Conservation (phyloP, 306 rosid genomes). For the Citrullus amarus region DNA sequence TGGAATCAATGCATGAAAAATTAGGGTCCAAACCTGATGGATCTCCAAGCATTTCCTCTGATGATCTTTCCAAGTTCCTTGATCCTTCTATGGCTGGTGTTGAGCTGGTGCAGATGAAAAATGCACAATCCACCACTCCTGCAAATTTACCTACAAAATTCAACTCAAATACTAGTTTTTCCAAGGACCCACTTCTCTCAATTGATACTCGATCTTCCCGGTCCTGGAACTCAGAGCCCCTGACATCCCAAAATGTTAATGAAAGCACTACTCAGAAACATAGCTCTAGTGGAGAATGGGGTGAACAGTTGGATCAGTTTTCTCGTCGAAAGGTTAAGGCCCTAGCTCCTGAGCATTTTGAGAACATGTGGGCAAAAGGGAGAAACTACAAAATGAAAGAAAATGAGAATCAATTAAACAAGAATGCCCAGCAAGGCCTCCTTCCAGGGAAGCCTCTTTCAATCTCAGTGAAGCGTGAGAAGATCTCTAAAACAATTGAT, state of each 20-base stretch:
- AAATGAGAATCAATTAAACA: slow-evolving; percentile 35
- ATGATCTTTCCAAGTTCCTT: slow-evolving; percentile 40
- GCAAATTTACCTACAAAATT: slow-evolving; percentile 18
- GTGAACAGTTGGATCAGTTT: slow-evolving; percentile 68
- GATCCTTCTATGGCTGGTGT: slow-evolving; percentile 92
- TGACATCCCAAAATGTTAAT: slow-evolving; percentile 32
- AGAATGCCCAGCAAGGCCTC: slow-evolving; percentile 34
- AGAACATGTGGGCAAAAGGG: slow-evolving; percentile 90
- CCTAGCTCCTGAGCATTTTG: slow-evolving; percentile 94
- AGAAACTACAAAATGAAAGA: slow-evolving; percentile 55
- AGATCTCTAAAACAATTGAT: slow-evolving; percentile 32
- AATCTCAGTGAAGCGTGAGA: slow-evolving; percentile 26
- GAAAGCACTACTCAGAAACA: slow-evolving; percentile 35
- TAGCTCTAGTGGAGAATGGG: slow-evolving; percentile 80
- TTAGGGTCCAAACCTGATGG: slow-evolving; percentile 43
- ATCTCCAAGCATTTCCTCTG: slow-evolving; percentile 33
- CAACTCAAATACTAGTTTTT: slow-evolving; percentile 27
- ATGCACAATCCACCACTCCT: slow-evolving; percentile 35
- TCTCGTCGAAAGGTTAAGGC: slow-evolving; percentile 81
- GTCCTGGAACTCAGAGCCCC: slow-evolving; percentile 51
- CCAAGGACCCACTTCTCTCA: slow-evolving; percentile 79
- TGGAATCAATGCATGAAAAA: slow-evolving; percentile 23
- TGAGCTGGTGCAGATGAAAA: slow-evolving; percentile 75
- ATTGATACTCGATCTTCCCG: slow-evolving; percentile 62
- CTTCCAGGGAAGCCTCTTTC: slow-evolving; percentile 25